phyloP scores from a whole-genome alignment of 2,329 filamentous ascomycete genomes.

The Lachnellula cervina region DNA sequence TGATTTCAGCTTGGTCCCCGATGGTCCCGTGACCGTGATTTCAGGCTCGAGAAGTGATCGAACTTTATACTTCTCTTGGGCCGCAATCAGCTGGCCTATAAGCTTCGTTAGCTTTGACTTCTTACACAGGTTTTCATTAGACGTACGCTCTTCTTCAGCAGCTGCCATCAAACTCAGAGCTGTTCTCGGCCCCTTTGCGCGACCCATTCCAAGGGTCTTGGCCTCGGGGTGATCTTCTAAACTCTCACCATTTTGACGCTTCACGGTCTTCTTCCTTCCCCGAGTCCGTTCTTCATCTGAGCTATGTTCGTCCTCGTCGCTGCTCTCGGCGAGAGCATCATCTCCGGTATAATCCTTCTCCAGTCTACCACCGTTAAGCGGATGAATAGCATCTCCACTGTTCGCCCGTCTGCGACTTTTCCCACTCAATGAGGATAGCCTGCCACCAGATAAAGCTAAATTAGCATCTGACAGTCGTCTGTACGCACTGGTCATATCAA shows the following conservation, averaged over 20 bases:
- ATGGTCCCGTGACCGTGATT: constrained; percentile 59
- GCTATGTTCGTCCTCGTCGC: constrained; percentile 35
- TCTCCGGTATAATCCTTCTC: constrained; percentile 29
- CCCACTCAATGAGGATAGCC: constrained; percentile 45
- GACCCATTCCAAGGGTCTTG: constrained; percentile 31
- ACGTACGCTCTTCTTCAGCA: constrained; percentile 73
- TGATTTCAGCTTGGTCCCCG: constrained; percentile 54
- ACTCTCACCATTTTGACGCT: constrained; percentile 23
- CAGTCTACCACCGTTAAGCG: constrained; percentile 18
- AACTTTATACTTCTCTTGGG: constrained; percentile 25
- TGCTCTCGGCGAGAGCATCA: constrained; percentile 27
- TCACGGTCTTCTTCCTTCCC: constrained; percentile 49
- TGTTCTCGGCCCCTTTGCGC: constrained; percentile 38
- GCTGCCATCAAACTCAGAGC: constrained; percentile 64
- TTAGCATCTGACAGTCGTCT: constrained; percentile 67
- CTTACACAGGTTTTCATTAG: background rate
- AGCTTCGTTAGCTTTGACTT: constrained; percentile 5
- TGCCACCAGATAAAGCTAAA: constrained; percentile 58
- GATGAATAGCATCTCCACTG: constrained; percentile 15
- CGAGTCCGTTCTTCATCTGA: constrained; percentile 63
- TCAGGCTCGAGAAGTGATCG: constrained; percentile 48
- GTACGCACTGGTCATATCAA: constrained; percentile 68
- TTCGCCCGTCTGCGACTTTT: constrained; percentile 20
- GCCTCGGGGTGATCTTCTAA: constrained; percentile 32
- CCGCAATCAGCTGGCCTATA: constrained; percentile 20